These are phyloP conservation scores for Tuber calosporum DNA, from an alignment of 495 filamentous ascomycete species.

Conservation along the genomic window DNA sequence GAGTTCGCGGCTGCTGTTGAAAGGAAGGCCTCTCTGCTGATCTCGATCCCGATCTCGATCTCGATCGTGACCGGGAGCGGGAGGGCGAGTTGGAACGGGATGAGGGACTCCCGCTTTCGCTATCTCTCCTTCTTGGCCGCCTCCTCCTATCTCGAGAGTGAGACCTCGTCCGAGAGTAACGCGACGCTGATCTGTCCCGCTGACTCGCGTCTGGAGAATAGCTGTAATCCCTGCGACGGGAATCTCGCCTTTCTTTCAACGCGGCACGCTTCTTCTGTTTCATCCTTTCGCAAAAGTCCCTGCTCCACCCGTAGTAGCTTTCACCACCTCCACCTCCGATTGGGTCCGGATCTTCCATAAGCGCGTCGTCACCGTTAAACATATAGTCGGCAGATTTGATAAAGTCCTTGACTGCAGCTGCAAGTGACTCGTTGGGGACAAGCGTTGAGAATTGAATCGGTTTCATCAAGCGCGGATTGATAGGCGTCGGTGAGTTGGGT, in stretches of 20 bases:
- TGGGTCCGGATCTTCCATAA: conserved; percentile 56
- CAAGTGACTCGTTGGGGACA: conserved; percentile 60
- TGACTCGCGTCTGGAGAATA: background rate
- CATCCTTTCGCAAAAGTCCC: conserved; percentile 73
- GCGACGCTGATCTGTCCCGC: background rate
- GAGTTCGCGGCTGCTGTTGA: background rate
- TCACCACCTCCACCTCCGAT: conserved; percentile 64
- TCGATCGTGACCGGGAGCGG: conserved; percentile 12
- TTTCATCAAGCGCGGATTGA: conserved; percentile 64
- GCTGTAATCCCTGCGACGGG: conserved; percentile 7
- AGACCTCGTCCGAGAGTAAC: conserved; percentile 9
- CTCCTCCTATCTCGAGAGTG: background rate
- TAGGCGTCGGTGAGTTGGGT: conserved; percentile 64
- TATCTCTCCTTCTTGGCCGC: background rate
- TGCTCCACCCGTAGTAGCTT: conserved; percentile 83
- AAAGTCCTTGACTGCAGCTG: conserved; percentile 59
- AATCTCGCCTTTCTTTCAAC: conserved; percentile 13
- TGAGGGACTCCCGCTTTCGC: conserved; percentile 15
- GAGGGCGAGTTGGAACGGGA: conserved; percentile 16
- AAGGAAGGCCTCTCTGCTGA: conserved; percentile 4
- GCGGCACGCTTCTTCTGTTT: conserved; percentile 51
- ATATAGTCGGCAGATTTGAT: conserved; percentile 62
- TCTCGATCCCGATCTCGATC: conserved; percentile 14
- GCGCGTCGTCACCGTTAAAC: conserved; percentile 46
- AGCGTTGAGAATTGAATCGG: conserved; percentile 67